These are phyloP conservation scores for Gelatoporia subvermispora DNA, from an alignment of 768 basidiomycete species.

Conservation along the genomic window DNA sequence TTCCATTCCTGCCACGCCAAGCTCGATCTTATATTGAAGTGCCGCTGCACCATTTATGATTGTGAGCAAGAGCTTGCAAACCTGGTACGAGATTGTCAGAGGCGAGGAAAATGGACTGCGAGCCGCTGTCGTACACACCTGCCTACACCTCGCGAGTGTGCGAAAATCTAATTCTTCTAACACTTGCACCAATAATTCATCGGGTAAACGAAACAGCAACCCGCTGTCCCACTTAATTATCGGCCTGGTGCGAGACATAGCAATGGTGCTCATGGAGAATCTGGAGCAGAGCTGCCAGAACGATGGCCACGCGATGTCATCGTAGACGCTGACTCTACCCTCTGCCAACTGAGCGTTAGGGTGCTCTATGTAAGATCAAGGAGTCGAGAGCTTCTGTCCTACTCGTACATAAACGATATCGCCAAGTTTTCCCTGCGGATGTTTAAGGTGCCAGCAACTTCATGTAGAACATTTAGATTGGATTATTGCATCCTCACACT, in stretches of 20 bases:
- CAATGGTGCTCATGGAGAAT: background rate
- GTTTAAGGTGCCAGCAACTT: too few relatives aligned
- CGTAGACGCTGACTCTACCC: too few relatives aligned
- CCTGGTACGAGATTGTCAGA: conserved; percentile 12
- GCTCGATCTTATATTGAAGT: conserved; percentile 22
- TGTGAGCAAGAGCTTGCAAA: conserved; percentile 12
- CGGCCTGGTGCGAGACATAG: too few relatives aligned
- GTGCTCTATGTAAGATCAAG: too few relatives aligned
- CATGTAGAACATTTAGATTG: too few relatives aligned
- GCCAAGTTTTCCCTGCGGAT: too few relatives aligned
- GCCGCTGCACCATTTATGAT: conserved; percentile 10
- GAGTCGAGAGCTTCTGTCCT: too few relatives aligned
- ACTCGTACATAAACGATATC: too few relatives aligned
- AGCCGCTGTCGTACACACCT: conserved; percentile 9
- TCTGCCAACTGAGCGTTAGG: too few relatives aligned
- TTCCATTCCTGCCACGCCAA: conserved; percentile 38
- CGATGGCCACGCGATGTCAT: too few relatives aligned
- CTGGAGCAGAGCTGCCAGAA: background rate
- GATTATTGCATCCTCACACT: too few relatives aligned
- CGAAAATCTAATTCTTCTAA: conserved; percentile 14
- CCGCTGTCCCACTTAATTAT: too few relatives aligned
- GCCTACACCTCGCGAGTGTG: conserved; percentile 13
- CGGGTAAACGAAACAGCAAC: conserved; percentile 5
- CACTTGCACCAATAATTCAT: conserved; percentile 18
- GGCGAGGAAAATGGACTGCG: background rate